Evolutionary conservation across 164 flowering plant species (phyloP), one percentile per base, ranked within the genome.

Genomic region (Hamamelis virginiana): DNA sequence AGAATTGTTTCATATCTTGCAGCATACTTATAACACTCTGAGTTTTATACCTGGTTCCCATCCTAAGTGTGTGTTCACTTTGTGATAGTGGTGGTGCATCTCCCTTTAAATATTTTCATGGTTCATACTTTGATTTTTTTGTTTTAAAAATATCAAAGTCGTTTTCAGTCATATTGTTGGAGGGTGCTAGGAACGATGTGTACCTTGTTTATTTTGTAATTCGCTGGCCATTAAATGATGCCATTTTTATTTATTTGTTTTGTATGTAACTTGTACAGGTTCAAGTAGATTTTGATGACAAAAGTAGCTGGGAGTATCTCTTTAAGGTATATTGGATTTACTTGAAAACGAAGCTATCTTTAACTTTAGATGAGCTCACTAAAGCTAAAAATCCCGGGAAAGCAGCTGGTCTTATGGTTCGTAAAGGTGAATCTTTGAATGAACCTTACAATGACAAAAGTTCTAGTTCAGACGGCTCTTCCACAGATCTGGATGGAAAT

Each of bases 261-360:
- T 25, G 15, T 12, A 45, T 68, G n/a, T 27, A 53, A 68, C 33
- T 33, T 74, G n/a, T 78, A 78, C 90, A 95, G 98, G 84, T 67
- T 77, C 78, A 78, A 67, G 84, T 87, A 50, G 90, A 92, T 84
- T 90, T 91, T 85, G 88, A 90, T 86, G 97, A 91, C 83, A 80
- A 76, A 75, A 86, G 59, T 82, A 89, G 88, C 78, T 89, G 94
- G 97, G 97, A 91, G 78, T 96, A 83, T 77, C 88, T 95, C 48
- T 95, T 96, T 80, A 93, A 89, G 85, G 94, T 90, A 25, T 96
- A 96, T 70, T 96, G 96, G 92, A 60, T 80, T 14, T 85, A 81
- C 74, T 69, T 93, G 76, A 96, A 91, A 74, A 75, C 68, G 22
- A 89, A 82, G 71, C 74, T 91, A 18, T 80, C 90, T 47, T 65